A percentile compares a stretch with the other conserved stretches of the same genome.
These are phyloP conservation scores for Trichoderma atrobrunneum DNA, from an alignment of 2,329 filamentous ascomycete species.

Conservation along the genomic window DNA sequence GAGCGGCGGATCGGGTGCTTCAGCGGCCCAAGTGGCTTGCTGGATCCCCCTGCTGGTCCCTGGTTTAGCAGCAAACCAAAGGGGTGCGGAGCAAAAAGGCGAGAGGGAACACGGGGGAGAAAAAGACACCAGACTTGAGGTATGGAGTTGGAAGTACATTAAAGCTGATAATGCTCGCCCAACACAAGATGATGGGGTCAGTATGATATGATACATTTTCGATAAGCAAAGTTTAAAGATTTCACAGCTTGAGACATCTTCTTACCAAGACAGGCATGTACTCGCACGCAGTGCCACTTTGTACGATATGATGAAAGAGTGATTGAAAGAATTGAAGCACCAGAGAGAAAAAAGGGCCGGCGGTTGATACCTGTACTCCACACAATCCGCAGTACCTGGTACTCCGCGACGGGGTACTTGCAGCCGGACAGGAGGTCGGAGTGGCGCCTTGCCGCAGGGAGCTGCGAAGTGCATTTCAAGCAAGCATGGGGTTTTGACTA, in stretches of 20 bases:
- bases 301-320: neutral
- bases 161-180: neutral
- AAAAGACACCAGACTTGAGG: neutral
- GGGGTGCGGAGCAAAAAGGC: neutral
- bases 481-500: slow-evolving; percentile 8
- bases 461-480: neutral
- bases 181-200: neutral
- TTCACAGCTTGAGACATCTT: neutral
- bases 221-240: neutral
- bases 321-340: neutral
- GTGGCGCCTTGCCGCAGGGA: slow-evolving; percentile 9
- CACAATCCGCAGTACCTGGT: neutral
- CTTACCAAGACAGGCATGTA: neutral
- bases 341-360: neutral
- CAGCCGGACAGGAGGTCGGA: slow-evolving; percentile 3
- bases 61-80: neutral
- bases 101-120: neutral
- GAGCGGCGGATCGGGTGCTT: slow-evolving; percentile 3
- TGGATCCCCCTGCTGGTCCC: slow-evolving; percentile 9
- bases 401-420: neutral
- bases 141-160: neutral
- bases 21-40: slow-evolving; percentile 5
- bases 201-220: neutral
- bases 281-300: neutral
- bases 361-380: neutral